A percentile compares a stretch with the other conserved stretches of the same genome.
These are phyloP conservation scores for Sequoiadendron giganteum DNA, from an alignment of 75 land plant species.

Conservation along the genomic window DNA sequence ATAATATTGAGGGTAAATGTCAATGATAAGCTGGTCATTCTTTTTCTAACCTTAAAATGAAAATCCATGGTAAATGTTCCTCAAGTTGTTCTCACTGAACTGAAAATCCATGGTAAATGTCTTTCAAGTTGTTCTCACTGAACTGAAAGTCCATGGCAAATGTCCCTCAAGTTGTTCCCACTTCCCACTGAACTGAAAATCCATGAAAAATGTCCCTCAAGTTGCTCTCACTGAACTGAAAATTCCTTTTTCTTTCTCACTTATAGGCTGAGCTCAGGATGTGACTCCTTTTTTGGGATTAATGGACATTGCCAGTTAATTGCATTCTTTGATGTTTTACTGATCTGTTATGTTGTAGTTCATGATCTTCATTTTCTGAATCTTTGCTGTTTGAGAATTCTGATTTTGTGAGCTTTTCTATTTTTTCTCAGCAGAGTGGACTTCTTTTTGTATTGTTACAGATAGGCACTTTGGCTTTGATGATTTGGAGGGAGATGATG, in stretches of 20 bases:
- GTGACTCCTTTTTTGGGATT: not conserved
- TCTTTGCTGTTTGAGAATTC: not conserved
- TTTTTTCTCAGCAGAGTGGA: not conserved
- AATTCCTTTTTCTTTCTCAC: not conserved
- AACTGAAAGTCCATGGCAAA: no score
- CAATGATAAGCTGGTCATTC: not conserved
- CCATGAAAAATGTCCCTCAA: no score
- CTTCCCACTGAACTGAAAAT: no score
- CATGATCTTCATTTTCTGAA: not conserved
- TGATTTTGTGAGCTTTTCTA: not conserved
- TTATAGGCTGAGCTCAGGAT: not conserved
- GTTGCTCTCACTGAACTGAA: no score
- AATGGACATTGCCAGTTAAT: not conserved
- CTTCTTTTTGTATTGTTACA: constrained; percentile 15
- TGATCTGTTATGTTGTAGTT: not conserved
- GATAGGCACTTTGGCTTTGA: constrained; percentile 51
- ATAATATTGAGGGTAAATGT: not conserved
- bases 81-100: not conserved
- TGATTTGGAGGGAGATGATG: constrained; percentile 56
- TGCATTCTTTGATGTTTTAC: not conserved
- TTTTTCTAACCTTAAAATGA: not conserved
- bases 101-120: no score
- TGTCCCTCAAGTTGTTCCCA: no score
- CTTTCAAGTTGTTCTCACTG: no score
- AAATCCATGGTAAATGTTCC: not conserved